phyloP scores from a whole-genome alignment of 768 basidiomycete species.

The Lyophyllum shimeji region DNA sequence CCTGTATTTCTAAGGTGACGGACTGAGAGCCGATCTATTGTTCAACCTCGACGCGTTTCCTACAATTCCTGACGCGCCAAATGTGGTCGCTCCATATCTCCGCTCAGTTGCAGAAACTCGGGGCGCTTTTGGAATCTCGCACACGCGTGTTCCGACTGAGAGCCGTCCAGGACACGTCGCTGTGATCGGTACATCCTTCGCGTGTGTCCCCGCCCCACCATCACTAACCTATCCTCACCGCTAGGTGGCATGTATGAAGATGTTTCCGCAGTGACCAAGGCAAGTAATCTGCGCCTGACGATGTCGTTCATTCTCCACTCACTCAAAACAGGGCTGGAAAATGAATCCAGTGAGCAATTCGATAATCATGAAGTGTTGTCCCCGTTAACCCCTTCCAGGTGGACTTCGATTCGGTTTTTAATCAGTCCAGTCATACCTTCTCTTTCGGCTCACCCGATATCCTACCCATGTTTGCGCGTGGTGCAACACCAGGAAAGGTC shows the following conservation, averaged over 20 bases:
- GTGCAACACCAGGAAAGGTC: constrained; percentile 68
- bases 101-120: constrained; percentile 62
- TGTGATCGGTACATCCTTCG: constrained; percentile 58
- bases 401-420: constrained; percentile 88
- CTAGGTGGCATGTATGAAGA: constrained; percentile 88
- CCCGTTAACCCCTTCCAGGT: constrained; percentile 38
- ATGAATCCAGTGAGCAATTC: constrained; percentile 64
- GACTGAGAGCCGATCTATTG: constrained; percentile 78
- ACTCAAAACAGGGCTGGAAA: constrained; percentile 70
- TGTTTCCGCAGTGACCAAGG: constrained; percentile 85
- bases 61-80: constrained; percentile 47
- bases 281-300: constrained; percentile 24
- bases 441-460: constrained; percentile 91
- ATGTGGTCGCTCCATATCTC: constrained; percentile 72
- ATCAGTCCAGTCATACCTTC: constrained; percentile 74
- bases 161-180: constrained; percentile 89
- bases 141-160: constrained; percentile 86
- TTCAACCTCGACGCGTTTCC: constrained; percentile 65
- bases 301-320: constrained; percentile 5
- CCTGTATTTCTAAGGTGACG: constrained; percentile 56
- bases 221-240: not conserved
- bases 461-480: constrained; percentile 82
- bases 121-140: constrained; percentile 82
- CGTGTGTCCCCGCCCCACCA: not conserved
- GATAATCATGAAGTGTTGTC: constrained; percentile 3